phyloP scores from a whole-genome alignment of 1,284 basidiomycete genomes.

The Rhodotorula sp. region DNA sequence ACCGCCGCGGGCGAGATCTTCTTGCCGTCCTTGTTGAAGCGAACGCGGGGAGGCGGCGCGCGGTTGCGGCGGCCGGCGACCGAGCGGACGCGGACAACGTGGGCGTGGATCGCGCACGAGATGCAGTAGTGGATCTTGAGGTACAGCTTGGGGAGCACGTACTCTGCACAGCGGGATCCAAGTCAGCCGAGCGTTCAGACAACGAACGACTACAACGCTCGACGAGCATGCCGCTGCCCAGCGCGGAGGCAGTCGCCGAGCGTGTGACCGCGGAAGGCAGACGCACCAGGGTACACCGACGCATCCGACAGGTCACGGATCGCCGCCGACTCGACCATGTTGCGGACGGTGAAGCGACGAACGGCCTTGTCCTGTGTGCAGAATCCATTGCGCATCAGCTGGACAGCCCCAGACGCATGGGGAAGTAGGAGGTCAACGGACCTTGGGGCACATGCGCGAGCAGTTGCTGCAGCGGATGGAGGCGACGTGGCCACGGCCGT shows the following conservation, averaged over 20 bases:
- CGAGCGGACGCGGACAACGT: conserved; percentile 95
- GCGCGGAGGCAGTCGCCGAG: background rate
- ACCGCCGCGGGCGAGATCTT: conserved; percentile 42
- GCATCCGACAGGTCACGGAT: conserved; percentile 97
- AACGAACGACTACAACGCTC: too few species aligned
- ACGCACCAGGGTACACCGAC: conserved; percentile 85
- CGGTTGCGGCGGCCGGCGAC: conserved; percentile 88
- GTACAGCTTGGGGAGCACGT: conserved; percentile 96
- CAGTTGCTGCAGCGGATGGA: conserved; percentile 99
- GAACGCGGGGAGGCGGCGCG: conserved; percentile 88
- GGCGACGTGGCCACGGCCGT: conserved; percentile 92
- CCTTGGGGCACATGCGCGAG: conserved; percentile 61
- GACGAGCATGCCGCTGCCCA: background rate
- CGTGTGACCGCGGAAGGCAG: background rate
- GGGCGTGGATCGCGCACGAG: conserved; percentile 98
- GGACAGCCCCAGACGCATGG: too few species aligned
- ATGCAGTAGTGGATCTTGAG: conserved; percentile 99
- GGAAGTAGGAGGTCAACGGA: conserved; percentile 50
- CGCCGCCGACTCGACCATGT: conserved; percentile 98
- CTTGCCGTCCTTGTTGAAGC: conserved; percentile 81
- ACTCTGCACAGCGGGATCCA: conserved; percentile 63
- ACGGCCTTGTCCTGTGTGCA: conserved; percentile 90
- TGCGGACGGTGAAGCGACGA: conserved; percentile 99
- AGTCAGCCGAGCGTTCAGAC: background rate
- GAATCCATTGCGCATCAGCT: too few species aligned